These are phyloP conservation scores for Rhizopus microsporus DNA, from an alignment of 371 early-diverging fungal species.

Conservation along the genomic window DNA sequence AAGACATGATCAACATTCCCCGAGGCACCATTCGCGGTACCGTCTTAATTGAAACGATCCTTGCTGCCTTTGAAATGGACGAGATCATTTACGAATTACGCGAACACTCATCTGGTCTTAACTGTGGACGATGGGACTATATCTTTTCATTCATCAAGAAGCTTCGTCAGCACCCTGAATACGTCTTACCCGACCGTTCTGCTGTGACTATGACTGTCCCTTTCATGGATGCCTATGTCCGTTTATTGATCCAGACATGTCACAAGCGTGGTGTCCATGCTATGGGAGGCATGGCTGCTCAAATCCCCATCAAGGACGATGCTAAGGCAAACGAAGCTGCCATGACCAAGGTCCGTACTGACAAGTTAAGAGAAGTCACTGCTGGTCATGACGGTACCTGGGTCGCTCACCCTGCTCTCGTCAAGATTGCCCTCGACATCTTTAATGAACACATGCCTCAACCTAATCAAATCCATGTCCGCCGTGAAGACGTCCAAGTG, in stretches of 20 bases:
- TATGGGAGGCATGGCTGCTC: constrained; percentile 99
- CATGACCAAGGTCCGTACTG: constrained; percentile 89
- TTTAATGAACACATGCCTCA: constrained; percentile 95
- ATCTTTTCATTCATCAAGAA: constrained; percentile 97
- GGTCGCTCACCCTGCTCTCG: constrained; percentile 97
- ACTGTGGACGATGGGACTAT: constrained; percentile 99
- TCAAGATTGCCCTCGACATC: constrained; percentile 81
- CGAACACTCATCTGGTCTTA: constrained; percentile 94
- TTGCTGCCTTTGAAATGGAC: constrained; percentile 97
- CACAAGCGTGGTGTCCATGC: constrained; percentile 97
- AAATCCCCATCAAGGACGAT: constrained; percentile 95
- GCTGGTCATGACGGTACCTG: constrained; percentile 97
- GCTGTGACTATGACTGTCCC: constrained; percentile 93
- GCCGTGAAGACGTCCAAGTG: constrained; percentile 89
- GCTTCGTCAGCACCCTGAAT: constrained; percentile 83
- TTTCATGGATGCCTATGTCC: constrained; percentile 93
- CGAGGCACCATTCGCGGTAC: constrained; percentile 96
- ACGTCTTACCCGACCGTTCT: constrained; percentile 86
- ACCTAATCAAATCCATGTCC: constrained; percentile 92
- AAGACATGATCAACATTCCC: constrained; percentile 86
- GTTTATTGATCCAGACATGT: constrained; percentile 94
- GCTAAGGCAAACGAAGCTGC: constrained; percentile 84
- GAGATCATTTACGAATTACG: constrained; percentile 97
- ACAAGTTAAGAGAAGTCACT: constrained; percentile 91
- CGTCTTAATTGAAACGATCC: constrained; percentile 95